phyloP scores from a whole-genome alignment of 1,284 basidiomycete genomes.

The Puccinia coronata region DNA sequence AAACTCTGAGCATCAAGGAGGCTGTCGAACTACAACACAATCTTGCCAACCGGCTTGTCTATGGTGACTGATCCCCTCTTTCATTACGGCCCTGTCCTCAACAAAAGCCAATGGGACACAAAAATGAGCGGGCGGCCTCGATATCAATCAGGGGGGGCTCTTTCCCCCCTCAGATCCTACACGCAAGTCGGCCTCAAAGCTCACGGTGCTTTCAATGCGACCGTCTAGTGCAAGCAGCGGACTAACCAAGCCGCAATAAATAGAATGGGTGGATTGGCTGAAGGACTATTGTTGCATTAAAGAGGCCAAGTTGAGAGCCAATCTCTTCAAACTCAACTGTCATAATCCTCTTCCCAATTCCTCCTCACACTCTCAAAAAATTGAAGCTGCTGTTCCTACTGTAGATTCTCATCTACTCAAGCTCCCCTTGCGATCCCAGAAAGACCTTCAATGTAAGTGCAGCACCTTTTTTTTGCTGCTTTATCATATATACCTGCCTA shows the following conservation, averaged over 20 bases:
- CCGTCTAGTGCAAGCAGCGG: constrained; percentile 54
- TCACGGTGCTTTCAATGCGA: constrained; percentile 49
- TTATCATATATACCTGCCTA: too few relatives aligned
- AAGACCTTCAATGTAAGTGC: background rate
- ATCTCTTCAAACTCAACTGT: constrained; percentile 52
- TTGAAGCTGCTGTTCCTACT: background rate
- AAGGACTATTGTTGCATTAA: constrained; percentile 65
- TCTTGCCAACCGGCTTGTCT: constrained; percentile 82
- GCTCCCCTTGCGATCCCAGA: background rate
- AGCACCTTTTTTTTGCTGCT: background rate
- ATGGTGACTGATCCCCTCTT: constrained; percentile 86
- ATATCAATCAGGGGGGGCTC: background rate
- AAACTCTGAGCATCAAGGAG: constrained; percentile 85
- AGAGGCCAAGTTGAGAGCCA: constrained; percentile 63
- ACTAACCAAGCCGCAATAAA: constrained; percentile 57
- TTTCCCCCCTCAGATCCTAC: constrained; percentile 6
- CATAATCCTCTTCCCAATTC: background rate
- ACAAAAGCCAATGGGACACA: too few relatives aligned
- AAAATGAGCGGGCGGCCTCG: too few relatives aligned
- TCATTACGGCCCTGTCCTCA: too few relatives aligned
- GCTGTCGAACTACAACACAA: constrained; percentile 77
- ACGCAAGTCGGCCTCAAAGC: constrained; percentile 30
- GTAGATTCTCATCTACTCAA: background rate
- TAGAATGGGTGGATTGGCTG: constrained; percentile 67
- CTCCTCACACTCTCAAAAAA: background rate